These are phyloP conservation scores for Mycena latifolia DNA, from an alignment of 768 basidiomycete genomes.

Conservation along the genomic window DNA sequence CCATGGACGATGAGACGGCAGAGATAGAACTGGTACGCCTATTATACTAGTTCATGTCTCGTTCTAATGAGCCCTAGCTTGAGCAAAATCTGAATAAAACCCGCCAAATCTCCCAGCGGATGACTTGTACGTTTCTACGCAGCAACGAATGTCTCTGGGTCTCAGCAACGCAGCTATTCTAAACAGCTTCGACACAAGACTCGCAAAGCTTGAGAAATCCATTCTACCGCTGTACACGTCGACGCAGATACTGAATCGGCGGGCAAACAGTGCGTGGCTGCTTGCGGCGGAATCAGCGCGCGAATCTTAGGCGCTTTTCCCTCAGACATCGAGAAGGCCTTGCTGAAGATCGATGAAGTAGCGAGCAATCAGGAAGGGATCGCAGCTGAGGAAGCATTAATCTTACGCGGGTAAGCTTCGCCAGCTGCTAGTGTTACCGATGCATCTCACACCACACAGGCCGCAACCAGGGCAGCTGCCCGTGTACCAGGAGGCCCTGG, in stretches of 20 bases:
- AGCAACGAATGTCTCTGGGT: slow-evolving; percentile 21
- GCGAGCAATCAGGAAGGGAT: slow-evolving; percentile 81
- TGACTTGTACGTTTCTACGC: slow-evolving; percentile 73
- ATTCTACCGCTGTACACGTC: slow-evolving; percentile 87
- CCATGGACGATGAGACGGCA: slow-evolving; percentile 61
- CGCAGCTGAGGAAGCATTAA: slow-evolving; percentile 82
- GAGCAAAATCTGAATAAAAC: slow-evolving; percentile 93
- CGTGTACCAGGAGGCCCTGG: slow-evolving; percentile 77
- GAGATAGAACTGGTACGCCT: slow-evolving; percentile 65
- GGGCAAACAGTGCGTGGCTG: slow-evolving; percentile 72
- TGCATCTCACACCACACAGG: slow-evolving; percentile 49
- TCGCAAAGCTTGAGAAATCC: slow-evolving; percentile 88
- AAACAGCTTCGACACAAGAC: slow-evolving; percentile 84
- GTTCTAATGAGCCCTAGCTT: slow-evolving; percentile 56
- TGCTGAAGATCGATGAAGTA: slow-evolving; percentile 84
- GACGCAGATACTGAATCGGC: slow-evolving; percentile 78
- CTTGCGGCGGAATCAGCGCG: too few species aligned
- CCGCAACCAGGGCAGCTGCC: slow-evolving; percentile 78
- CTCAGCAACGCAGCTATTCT: slow-evolving; percentile 74
- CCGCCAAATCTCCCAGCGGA: slow-evolving; percentile 84
- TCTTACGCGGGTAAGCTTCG: slow-evolving; percentile 76
- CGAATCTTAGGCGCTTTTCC: too few species aligned
- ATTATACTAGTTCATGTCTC: background rate
- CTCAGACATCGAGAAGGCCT: slow-evolving; percentile 84
- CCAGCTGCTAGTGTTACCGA: background rate